Conservation (phyloP, 768 basidiomycete genomes). For the Pulveroboletus sp. region DNA sequence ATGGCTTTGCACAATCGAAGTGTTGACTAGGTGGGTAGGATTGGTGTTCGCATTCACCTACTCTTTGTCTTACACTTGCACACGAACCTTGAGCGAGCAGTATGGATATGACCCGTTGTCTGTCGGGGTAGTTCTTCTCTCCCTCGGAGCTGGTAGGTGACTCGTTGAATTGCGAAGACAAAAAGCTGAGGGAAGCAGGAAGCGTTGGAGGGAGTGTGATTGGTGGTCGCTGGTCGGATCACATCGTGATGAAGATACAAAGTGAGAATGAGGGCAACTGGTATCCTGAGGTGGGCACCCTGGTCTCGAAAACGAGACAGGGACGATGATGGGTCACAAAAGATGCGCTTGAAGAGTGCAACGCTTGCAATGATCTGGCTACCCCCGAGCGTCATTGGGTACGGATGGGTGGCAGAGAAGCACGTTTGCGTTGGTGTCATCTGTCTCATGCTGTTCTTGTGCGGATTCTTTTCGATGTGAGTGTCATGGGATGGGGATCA, state of each 20-base stretch:
- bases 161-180: not conserved
- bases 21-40: constrained; percentile 38
- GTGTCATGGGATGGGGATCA: constrained; percentile 16
- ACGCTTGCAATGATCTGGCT: constrained; percentile 47
- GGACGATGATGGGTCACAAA: not conserved
- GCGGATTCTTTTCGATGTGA: constrained; percentile 73
- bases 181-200: constrained; percentile 28
- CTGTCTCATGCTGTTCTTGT: constrained; percentile 65
- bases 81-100: constrained; percentile 56
- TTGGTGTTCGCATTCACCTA: constrained; percentile 69
- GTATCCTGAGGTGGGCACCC: constrained; percentile 58
- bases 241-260: constrained; percentile 39
- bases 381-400: constrained; percentile 58
- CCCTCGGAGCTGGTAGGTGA: constrained; percentile 61
- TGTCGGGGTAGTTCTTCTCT: constrained; percentile 72
- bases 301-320: not conserved
- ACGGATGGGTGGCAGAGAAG: constrained; percentile 70
- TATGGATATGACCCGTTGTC: constrained; percentile 68
- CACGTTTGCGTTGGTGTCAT: constrained; percentile 62
- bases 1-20: not conserved
- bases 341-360: constrained; percentile 74
- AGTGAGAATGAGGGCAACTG: constrained; percentile 41
- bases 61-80: constrained; percentile 66
- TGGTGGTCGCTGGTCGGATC: constrained; percentile 59
- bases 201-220: constrained; percentile 48